Conservation (phyloP, 441 rosid genomes). For the Pelargonium citronellum region DNA sequence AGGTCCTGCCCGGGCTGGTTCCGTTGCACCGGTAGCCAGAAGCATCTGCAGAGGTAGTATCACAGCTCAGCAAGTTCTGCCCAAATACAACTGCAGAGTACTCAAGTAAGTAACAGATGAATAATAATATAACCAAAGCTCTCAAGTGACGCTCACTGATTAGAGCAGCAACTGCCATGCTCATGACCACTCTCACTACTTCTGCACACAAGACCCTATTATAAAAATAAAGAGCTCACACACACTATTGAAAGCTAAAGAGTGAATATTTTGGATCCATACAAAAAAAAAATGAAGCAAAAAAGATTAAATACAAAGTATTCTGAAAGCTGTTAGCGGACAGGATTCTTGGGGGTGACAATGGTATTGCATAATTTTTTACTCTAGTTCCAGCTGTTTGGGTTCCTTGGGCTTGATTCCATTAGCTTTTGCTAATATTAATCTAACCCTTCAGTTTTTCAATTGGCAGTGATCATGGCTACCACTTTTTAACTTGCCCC, state of each 20-base stretch:
- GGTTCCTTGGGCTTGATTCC: conserved; percentile 28
- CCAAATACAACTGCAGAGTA: conserved; percentile 15
- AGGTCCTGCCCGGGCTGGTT: conserved; percentile 43
- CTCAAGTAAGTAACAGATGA: conserved; percentile 16
- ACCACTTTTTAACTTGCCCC: conserved; percentile 20
- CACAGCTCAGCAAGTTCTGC: conserved; percentile 46
- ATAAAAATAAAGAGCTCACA: conserved; percentile 27
- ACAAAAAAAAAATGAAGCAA: conserved; percentile 18
- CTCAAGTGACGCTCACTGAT: conserved; percentile 30
- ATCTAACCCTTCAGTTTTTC: conserved; percentile 27
- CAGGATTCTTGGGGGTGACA: conserved; percentile 46
- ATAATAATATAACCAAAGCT: conserved; percentile 26
- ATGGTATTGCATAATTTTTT: conserved; percentile 24
- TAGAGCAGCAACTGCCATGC: conserved; percentile 33
- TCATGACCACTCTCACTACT: conserved; percentile 17
- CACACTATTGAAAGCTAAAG: conserved; percentile 12
- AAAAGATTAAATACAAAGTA: conserved; percentile 15
- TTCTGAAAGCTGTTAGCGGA: conserved; percentile 25
- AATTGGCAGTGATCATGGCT: conserved; percentile 23
- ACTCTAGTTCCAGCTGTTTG: conserved; percentile 27
- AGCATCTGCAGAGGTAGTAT: conserved; percentile 40
- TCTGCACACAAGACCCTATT: conserved; percentile 16
- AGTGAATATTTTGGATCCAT: conserved; percentile 56
- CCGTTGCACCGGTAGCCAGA: conserved; percentile 42
- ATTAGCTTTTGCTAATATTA: background rate